Evolutionary conservation across 768 basidiomycete species (phyloP), one percentile per base, ranked within the genome.

Genomic region (Xerocomellus chrysenteron): DNA sequence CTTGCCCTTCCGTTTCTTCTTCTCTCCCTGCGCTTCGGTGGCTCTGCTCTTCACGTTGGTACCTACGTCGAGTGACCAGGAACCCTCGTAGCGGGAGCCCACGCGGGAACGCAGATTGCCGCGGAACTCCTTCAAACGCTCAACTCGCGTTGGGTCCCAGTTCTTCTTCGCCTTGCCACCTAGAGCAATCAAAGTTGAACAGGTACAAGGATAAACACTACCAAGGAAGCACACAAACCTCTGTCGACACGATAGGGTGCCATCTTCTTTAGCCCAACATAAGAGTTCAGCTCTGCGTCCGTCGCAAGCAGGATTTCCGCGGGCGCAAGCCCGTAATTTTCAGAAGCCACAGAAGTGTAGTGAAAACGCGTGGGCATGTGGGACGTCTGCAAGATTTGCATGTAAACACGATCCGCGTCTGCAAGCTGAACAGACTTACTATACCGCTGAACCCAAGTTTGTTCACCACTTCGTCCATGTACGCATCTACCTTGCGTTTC

Each of bases 291-390:
- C 68, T 99, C 97, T 53, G 85, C 79, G 73, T 99, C 96, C 4
- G 87, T 92, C 7, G 96, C 94, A 66, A 92, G 80, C 26, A 99
- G 79, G 59, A 98, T 92, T 65, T 99, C 95, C 5, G 80, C 84
- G 1, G 96, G 84, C 2, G 85, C 82, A 41, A 99, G 83, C 2
- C 82, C 85, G 72, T 80, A 95, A 33, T 69, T 71, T 57, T 87
- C 79, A 0, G 84, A 66, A 42, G 84, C 72, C 35, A 89, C 83
- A 42, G 85, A 78, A n/a, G 83, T 78, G 68, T 99, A 99, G 71
- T 90, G 87, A 82, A 99, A 99, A 12, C 93, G 88, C 0, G 94
- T 98, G 2, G 94, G 88, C 66, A 94, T 75, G 68, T 87, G 92
- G 8, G 86, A 94, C 49, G 96, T 87, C 95, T 95, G 65, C 24